These are phyloP conservation scores for Echeveria elegans DNA, from an alignment of 164 flowering plant genomes.

Conservation along the genomic window DNA sequence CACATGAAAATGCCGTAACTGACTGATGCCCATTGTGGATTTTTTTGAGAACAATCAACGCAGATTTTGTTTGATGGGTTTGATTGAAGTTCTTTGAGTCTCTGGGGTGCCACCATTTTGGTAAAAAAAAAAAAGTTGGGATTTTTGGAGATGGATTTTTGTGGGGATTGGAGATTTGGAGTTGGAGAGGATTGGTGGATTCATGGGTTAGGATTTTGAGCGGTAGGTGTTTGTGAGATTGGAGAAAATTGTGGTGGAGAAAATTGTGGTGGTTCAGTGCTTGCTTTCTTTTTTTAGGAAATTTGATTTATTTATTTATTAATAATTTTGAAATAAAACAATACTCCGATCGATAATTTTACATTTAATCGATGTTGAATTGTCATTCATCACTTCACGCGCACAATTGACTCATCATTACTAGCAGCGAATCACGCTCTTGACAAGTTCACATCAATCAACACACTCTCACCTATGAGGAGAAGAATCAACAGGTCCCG, in stretches of 20 bases:
- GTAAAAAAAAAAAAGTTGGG: not conserved
- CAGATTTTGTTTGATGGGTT: conserved; percentile 74
- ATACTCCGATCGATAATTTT: too few relatives aligned
- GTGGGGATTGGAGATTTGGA: not conserved
- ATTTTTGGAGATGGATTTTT: not conserved
- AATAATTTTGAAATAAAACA: too few relatives aligned
- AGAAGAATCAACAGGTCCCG: too few relatives aligned
- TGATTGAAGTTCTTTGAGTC: conserved; percentile 77
- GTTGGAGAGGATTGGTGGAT: not conserved
- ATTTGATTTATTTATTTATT: too few relatives aligned
- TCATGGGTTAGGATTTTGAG: too few relatives aligned
- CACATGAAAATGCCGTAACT: conserved; percentile 98
- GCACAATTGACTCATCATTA: too few relatives aligned
- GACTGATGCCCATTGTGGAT: conserved; percentile 98
- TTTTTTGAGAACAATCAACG: conserved; percentile 96
- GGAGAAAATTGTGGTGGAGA: too few relatives aligned
- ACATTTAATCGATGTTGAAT: too few relatives aligned
- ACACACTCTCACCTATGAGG: too few relatives aligned
- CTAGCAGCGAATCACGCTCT: too few relatives aligned
- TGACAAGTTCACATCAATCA: too few relatives aligned
- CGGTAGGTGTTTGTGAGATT: not conserved
- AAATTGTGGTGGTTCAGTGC: not conserved
- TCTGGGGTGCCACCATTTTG: conserved; percentile 59
- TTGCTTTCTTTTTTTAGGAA: not conserved
- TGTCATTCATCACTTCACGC: too few relatives aligned